Base-by-base conservation (phyloP, 768 basidiomycete genomes). In the Boletus tomentosulus region DNA sequence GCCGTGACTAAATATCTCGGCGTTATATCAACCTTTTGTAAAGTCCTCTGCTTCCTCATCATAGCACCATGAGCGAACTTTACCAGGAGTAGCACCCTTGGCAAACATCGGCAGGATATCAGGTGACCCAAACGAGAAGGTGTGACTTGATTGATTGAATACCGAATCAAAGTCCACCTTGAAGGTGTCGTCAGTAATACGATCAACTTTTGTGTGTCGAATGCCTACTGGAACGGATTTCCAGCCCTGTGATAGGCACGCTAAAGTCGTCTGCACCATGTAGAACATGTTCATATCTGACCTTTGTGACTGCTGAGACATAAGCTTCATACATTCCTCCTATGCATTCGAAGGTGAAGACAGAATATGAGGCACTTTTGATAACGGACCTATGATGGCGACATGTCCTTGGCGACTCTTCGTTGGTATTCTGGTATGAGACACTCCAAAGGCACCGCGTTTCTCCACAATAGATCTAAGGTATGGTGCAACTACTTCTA, bases 101-200 rank as follows among this genome's bases (percentile, higher is more conserved):
- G 82, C 73, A 61, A 94, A 94, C 86, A 94, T 93, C 3, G 89
- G 90, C 5, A 93, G 68, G 48, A 94, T 94, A 66, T 94, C 92
- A 0, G 92, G 92, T 2, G 87, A 89, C 1, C 92, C 92, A 55
- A 94, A 93, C 1, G 88, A 86, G 64, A 83, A 94, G 0, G 89
- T 89, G 22, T 78, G 73, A 37, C 77, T 79, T 3, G 89, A 91
- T 62, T 84, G 86, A 62, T 93, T 94, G 68, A 94, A 90, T 13
- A 93, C 83, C 1, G 89, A 91, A 67, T 94, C 91, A 65, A 94
- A 93, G 61, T 91, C 82, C 47, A 93, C 75, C 68, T 78, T 59
- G 58, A 28, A n/a, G 43, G 19, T 15, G 33, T 54, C 41, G 47
- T 62, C 13, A 55, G 37, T 35, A 49, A 30, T 38, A 28, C 33